Percentiles rank a stretch among this genome's conserved stretches.
Conservation (phyloP, 371 early-diverging fungal genomes). For the Mortierella sp. region DNA sequence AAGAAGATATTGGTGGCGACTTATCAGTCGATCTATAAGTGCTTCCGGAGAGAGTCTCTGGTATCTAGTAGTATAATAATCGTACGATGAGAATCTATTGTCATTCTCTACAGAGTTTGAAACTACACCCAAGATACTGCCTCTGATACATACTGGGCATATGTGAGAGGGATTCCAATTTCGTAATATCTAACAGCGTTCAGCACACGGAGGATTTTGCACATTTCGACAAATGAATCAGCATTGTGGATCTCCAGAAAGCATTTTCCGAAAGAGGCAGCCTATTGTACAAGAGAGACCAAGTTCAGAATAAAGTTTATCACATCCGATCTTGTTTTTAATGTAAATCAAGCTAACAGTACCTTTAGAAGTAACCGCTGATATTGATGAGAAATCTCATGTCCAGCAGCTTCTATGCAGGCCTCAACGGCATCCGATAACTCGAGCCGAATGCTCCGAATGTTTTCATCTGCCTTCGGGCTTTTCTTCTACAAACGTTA, state of each 20-base stretch:
- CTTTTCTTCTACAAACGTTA: conserved; percentile 70
- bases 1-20: conserved; percentile 87
- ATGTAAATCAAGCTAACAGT: background rate
- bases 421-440: conserved; percentile 90
- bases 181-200: conserved; percentile 88
- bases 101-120: background rate
- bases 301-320: background rate
- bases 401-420: conserved; percentile 95
- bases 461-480: conserved; percentile 95
- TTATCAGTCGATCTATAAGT: conserved; percentile 84
- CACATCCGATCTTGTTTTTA: conserved; percentile 19
- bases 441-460: conserved; percentile 86
- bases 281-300: conserved; percentile 57
- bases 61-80: conserved; percentile 64
- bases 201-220: conserved; percentile 85
- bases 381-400: conserved; percentile 80
- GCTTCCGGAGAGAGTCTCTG: conserved; percentile 81
- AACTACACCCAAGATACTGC: background rate
- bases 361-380: conserved; percentile 85
- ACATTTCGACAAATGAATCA: conserved; percentile 90
- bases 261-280: conserved; percentile 96
- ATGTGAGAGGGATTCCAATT: conserved; percentile 92
- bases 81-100: no score
- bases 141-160: conserved; percentile 78
- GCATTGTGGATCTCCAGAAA: conserved; percentile 89